Conservation (phyloP, 2,329 filamentous ascomycete genomes). For the Fusarium camptoceras region DNA sequence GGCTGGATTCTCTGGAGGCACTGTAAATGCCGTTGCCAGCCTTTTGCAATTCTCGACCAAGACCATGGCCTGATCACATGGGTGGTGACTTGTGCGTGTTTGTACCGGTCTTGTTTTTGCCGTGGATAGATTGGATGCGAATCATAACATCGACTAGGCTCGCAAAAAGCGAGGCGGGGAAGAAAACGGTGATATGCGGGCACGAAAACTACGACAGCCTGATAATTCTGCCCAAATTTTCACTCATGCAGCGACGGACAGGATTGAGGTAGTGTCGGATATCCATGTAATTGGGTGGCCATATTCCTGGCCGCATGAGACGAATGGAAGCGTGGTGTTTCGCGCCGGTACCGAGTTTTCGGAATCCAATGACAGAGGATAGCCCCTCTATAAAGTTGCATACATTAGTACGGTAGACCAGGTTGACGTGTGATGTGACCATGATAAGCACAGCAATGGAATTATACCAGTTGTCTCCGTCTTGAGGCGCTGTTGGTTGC, state of each 20-base stretch:
- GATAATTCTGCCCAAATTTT: background rate
- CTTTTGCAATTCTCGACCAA: too few species aligned
- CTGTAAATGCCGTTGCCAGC: too few species aligned
- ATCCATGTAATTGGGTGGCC: background rate
- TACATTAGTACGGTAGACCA: background rate
- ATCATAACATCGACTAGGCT: background rate
- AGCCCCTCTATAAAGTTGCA: background rate
- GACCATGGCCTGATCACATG: constrained; percentile 4
- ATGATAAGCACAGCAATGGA: background rate
- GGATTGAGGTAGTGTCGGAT: background rate
- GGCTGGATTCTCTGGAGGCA: background rate
- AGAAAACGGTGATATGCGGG: background rate
- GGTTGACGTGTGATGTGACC: constrained; percentile 11
- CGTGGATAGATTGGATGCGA: background rate
- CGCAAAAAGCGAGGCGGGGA: background rate
- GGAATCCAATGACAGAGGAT: constrained; percentile 9
- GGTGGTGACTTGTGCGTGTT: constrained; percentile 1
- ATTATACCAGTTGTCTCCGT: too few species aligned
- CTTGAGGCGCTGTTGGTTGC: background rate
- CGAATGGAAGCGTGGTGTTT: constrained; percentile 9
- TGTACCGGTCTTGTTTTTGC: background rate
- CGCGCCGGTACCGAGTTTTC: constrained; percentile 12
- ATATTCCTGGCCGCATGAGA: background rate
- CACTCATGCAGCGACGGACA: constrained; percentile 1
- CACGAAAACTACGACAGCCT: background rate